phyloP scores from a whole-genome alignment of 75 land plant species.

The Selaginella moellendorffii region DNA sequence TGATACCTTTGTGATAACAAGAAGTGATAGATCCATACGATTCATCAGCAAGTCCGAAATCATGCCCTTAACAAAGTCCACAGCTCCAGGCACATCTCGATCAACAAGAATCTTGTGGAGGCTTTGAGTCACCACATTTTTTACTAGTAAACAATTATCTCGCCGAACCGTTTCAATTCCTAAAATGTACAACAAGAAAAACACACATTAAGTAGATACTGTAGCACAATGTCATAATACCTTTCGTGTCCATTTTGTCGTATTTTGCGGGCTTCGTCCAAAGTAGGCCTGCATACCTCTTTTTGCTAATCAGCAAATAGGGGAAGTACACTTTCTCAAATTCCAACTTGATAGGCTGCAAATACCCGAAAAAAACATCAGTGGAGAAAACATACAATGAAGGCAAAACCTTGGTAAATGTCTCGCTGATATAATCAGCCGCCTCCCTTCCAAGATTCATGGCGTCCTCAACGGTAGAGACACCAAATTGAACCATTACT shows the following conservation, averaged over 20 bases:
- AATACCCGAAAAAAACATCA: slow-evolving; percentile 3
- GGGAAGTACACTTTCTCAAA: slow-evolving; percentile 98
- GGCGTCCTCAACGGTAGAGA: slow-evolving; percentile 53
- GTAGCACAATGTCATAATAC: too few species aligned
- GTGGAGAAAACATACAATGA: background rate
- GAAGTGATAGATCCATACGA: slow-evolving; percentile 92
- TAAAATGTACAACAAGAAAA: too few species aligned
- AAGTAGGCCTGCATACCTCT: slow-evolving; percentile 86
- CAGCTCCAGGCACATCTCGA: slow-evolving; percentile 74
- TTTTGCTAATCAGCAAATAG: slow-evolving; percentile 94
- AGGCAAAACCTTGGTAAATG: slow-evolving; percentile 64
- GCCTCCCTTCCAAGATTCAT: slow-evolving; percentile 94
- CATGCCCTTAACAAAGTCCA: slow-evolving; percentile 80
- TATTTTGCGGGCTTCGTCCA: slow-evolving; percentile 84
- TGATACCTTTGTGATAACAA: slow-evolving; percentile 90
- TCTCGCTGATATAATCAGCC: slow-evolving; percentile 77
- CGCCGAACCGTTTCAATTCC: slow-evolving; percentile 98
- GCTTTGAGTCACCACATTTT: slow-evolving; percentile 86
- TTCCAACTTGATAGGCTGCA: slow-evolving; percentile 92
- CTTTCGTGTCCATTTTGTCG: slow-evolving; percentile 99
- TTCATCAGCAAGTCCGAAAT: slow-evolving; percentile 97
- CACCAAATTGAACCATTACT: slow-evolving; percentile 99
- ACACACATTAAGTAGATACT: too few species aligned
- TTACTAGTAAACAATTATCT: slow-evolving; percentile 92
- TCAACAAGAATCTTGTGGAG: slow-evolving; percentile 90